These are phyloP conservation scores for Cryptococcus neoformans DNA, from an alignment of 1,284 basidiomycete species.

Conservation along the genomic window DNA sequence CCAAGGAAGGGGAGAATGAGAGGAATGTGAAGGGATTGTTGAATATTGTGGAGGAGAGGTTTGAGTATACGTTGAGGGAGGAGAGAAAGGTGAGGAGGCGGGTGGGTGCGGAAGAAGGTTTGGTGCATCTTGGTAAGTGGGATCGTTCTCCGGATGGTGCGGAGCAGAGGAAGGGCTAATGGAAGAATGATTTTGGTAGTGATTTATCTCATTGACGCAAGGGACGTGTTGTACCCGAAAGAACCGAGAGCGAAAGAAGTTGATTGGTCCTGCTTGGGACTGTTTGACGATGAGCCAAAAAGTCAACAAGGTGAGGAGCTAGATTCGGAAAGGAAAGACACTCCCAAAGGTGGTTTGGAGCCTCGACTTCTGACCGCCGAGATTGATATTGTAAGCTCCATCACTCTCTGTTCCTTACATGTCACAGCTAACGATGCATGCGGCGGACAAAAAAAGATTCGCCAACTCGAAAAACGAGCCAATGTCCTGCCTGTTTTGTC, in stretches of 20 bases:
- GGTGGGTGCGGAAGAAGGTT: slow-evolving; percentile 30
- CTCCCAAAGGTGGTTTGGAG: neutral
- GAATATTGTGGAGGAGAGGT: slow-evolving; percentile 37
- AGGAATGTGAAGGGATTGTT: slow-evolving; percentile 23
- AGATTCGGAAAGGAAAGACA: no score
- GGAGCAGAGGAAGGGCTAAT: neutral
- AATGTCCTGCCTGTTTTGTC: slow-evolving; percentile 43
- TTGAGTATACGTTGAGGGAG: slow-evolving; percentile 35
- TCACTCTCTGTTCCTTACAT: neutral
- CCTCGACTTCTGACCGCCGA: slow-evolving; percentile 13
- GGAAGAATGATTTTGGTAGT: slow-evolving; percentile 17
- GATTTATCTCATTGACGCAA: slow-evolving; percentile 43
- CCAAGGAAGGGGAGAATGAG: neutral
- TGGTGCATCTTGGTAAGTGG: slow-evolving; percentile 40
- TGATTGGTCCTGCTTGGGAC: slow-evolving; percentile 29
- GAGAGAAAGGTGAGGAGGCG: slow-evolving; percentile 37
- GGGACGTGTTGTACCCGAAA: slow-evolving; percentile 25
- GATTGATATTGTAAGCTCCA: slow-evolving; percentile 21
- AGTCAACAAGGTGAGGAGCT: neutral
- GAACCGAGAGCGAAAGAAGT: slow-evolving; percentile 2
- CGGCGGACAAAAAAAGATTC: slow-evolving; percentile 25
- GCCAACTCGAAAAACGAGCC: slow-evolving; percentile 26
- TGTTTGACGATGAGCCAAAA: slow-evolving; percentile 19
- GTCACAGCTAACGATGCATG: no score
- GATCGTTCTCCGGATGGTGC: neutral